Evolutionary conservation across 306 rosid genomes (phyloP), one percentile per base, ranked within the genome.

Genomic region (Biancaea sappan): DNA sequence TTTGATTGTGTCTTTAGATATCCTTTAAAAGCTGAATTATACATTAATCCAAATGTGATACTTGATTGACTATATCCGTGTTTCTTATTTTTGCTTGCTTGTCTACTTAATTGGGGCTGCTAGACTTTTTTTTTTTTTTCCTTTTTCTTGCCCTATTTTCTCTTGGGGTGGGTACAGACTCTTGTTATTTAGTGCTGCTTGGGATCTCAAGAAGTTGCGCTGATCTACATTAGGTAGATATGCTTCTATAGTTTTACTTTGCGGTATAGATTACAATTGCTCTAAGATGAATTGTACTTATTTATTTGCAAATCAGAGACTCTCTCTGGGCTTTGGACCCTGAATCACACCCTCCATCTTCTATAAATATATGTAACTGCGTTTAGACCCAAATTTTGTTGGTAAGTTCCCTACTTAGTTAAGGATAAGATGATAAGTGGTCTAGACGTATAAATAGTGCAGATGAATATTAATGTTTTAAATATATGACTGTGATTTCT

Each of bases 401-500:
- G 56, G 59, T 12, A 24, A 43, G 43, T 57, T 43, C 14, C 34
- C 65, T 61, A 37, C 46, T 51, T 46, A 32, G 54, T 68, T 61
- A 51, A 32, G 43, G 34, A 19, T 32, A 32, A 16, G 58, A 41
- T 64, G 16, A 59, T 77, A 8, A 67, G 57, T 68, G 63, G 10
- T 29, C 37, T 67, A 60, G 50, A 61, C 32, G 5, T 63, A 15
- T 52, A 63, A 41, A 4, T 50, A 21, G 40, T 59, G 37, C 61
- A 37, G 21, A 50, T 57, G 68, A 52, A 43, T 73, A 53, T 63
- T 67, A 11, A 25, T 69, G 65, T 47, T n/a, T 54, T 58, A 8
- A 46, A 46, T 56, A 28, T 26, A 46, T 46, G 18, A 65, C 22
- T 72, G 38, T 79, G 63, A 76, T 72, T 50, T 34, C 62, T 68